A percentile compares a stretch with the other conserved stretches of the same genome.
These are phyloP conservation scores for Dothiorella sarmentorum DNA, from an alignment of 2,329 filamentous ascomycete genomes.

Conservation along the genomic window DNA sequence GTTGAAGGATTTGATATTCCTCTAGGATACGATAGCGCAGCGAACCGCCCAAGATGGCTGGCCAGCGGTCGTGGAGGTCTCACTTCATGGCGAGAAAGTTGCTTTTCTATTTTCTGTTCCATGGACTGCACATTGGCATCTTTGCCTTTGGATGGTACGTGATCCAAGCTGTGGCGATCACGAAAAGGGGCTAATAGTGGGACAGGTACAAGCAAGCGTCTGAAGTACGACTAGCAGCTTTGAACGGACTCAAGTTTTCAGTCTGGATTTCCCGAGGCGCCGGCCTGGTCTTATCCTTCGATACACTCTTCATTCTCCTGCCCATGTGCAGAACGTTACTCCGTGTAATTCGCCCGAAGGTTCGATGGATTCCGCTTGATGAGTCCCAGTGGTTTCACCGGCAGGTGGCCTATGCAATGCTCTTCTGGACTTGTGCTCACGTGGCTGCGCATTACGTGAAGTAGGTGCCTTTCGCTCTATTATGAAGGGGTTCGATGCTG, in stretches of 20 bases:
- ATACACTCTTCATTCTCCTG: constrained; percentile 82
- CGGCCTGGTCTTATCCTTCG: constrained; percentile 77
- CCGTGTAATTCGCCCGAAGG: constrained; percentile 77
- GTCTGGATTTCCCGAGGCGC: constrained; percentile 97
- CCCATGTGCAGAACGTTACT: constrained; percentile 93
- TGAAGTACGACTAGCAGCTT: constrained; percentile 65
- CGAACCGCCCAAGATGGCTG: constrained; percentile 5
- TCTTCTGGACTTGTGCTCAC: constrained; percentile 78
- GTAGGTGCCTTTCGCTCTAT: constrained; percentile 49
- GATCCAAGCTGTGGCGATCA: not conserved
- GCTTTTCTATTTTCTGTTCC: constrained; percentile 77
- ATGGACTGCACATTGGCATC: constrained; percentile 71
- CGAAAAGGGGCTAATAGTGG: constrained; percentile 18
- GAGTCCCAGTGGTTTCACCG: constrained; percentile 97
- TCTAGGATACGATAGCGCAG: not conserved
- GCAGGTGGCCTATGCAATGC: constrained; percentile 84
- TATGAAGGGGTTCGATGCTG: not conserved
- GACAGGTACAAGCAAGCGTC: constrained; percentile 73
- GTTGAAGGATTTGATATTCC: not conserved
- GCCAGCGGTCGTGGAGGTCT: constrained; percentile 27
- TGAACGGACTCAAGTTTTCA: constrained; percentile 81
- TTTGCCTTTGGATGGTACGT: constrained; percentile 83
- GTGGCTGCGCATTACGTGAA: constrained; percentile 88
- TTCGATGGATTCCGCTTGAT: constrained; percentile 87
- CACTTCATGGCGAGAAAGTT: constrained; percentile 66